A percentile compares a stretch with the other conserved stretches of the same genome.
phyloP scores from a whole-genome alignment of 768 basidiomycete genomes.

The Collybia nuda region DNA sequence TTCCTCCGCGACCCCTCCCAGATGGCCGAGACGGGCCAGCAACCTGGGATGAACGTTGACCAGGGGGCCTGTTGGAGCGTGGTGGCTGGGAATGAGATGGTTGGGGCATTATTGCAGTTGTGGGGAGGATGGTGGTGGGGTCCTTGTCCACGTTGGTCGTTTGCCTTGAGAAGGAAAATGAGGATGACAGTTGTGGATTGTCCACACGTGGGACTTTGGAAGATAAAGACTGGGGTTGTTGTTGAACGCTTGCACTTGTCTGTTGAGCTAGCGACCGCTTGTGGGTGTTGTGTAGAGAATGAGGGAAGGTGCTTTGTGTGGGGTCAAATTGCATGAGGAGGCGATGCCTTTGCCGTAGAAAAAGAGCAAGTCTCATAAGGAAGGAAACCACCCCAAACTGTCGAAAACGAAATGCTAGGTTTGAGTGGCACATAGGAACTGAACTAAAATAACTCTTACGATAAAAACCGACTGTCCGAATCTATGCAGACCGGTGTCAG shows the following conservation, averaged over 20 bases:
- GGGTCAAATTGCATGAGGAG: slow-evolving; percentile 62
- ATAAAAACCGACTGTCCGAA: too few species aligned
- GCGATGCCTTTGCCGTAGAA: slow-evolving; percentile 48
- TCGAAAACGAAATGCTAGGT: neutral
- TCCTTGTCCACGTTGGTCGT: slow-evolving; percentile 8
- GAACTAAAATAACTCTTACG: too few species aligned
- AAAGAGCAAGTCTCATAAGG: slow-evolving; percentile 52
- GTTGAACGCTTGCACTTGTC: slow-evolving; percentile 21
- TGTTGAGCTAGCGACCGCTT: slow-evolving; percentile 51
- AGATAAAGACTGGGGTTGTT: slow-evolving; percentile 8
- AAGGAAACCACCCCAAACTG: slow-evolving; percentile 4
- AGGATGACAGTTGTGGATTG: slow-evolving; percentile 16
- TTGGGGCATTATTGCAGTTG: slow-evolving; percentile 24
- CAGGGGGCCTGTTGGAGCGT: neutral
- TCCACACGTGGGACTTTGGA: slow-evolving; percentile 30
- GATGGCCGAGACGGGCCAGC: slow-evolving; percentile 8
- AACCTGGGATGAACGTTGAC: slow-evolving; percentile 9
- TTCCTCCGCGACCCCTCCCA: slow-evolving; percentile 9
- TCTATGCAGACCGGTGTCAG: too few species aligned
- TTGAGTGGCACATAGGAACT: too few species aligned
- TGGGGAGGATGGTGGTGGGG: slow-evolving; percentile 9
- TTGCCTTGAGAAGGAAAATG: slow-evolving; percentile 20
- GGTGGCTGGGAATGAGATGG: slow-evolving; percentile 9
- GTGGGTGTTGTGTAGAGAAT: slow-evolving; percentile 19
- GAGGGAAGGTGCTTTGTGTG: slow-evolving; percentile 23